Conservation (phyloP, 306 rosid species). For the Geum urbanum region DNA sequence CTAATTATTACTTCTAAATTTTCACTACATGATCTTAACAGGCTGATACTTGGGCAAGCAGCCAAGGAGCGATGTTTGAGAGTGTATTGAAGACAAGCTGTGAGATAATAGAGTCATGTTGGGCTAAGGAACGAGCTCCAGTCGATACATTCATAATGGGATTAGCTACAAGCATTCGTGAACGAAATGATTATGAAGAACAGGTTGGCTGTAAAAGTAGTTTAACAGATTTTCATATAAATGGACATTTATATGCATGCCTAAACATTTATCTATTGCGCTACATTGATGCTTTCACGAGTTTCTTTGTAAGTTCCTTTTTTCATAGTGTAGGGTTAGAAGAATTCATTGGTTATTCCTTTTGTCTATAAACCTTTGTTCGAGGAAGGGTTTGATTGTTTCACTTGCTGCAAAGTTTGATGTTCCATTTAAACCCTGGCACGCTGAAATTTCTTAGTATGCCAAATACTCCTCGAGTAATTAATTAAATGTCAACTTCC, state of each 20-base stretch:
- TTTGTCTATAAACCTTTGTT: not conserved
- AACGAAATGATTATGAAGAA: constrained; percentile 81
- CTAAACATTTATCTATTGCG: not conserved
- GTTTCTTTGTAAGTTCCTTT: not conserved
- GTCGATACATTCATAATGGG: constrained; percentile 97
- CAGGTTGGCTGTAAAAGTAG: constrained; percentile 52
- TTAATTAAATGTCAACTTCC: not conserved
- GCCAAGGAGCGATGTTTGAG: constrained; percentile 85
- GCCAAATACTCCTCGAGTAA: not conserved
- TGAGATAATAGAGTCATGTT: constrained; percentile 86
- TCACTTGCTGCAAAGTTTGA: not conserved
- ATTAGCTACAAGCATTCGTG: constrained; percentile 92
- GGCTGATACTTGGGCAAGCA: constrained; percentile 86
- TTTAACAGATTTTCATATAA: not conserved
- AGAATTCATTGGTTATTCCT: not conserved
- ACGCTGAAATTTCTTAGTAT: not conserved
- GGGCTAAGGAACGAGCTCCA: constrained; percentile 93
- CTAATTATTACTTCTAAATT: constrained; percentile 15
- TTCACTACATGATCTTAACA: constrained; percentile 33
- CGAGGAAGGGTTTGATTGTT: not conserved
- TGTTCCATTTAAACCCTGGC: not conserved
- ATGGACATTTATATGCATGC: not conserved
- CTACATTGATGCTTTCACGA: not conserved
- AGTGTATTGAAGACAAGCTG: constrained; percentile 81
- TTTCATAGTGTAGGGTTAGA: not conserved